These are phyloP conservation scores for Rhinocladiella similis DNA, from an alignment of 2,329 filamentous ascomycete genomes.

Conservation along the genomic window DNA sequence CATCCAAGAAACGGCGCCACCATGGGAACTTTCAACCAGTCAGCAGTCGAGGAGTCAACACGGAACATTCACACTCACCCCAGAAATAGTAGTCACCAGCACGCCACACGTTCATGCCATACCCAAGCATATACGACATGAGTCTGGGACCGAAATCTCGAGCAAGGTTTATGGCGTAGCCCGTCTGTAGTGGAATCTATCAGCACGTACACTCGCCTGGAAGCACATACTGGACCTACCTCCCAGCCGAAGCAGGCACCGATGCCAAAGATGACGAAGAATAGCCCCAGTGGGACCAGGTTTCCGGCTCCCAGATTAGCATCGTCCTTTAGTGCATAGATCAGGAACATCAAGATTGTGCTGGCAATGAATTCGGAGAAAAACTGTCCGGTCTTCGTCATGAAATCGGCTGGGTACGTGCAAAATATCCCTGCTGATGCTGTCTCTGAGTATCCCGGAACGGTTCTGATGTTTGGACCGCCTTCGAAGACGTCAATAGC, in stretches of 20 bases:
- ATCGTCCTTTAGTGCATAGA: constrained; percentile 64
- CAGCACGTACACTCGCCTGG: too few relatives aligned
- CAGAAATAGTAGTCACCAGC: constrained; percentile 63
- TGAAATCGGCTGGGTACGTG: constrained; percentile 64
- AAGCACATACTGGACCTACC: neutral
- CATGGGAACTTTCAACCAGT: constrained; percentile 61
- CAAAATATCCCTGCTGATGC: constrained; percentile 71
- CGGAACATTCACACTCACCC: constrained; percentile 4
- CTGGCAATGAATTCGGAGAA: constrained; percentile 72
- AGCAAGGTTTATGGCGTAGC: constrained; percentile 73
- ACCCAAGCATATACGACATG: constrained; percentile 67
- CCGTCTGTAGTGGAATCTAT: constrained; percentile 47
- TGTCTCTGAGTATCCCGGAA: constrained; percentile 53
- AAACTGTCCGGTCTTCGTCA: constrained; percentile 67
- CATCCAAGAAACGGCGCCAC: constrained; percentile 68
- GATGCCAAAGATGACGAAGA: constrained; percentile 73
- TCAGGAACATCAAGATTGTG: constrained; percentile 68
- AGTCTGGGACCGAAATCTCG: constrained; percentile 71
- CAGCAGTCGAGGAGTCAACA: neutral
- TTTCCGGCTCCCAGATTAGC: constrained; percentile 54
- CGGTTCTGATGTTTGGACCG: constrained; percentile 51
- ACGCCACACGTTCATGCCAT: constrained; percentile 66
- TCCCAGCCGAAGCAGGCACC: constrained; percentile 75
- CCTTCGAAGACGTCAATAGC: constrained; percentile 55
- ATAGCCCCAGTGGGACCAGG: constrained; percentile 61